Conservation (phyloP, 768 basidiomycete genomes). For the Mycena venus region DNA sequence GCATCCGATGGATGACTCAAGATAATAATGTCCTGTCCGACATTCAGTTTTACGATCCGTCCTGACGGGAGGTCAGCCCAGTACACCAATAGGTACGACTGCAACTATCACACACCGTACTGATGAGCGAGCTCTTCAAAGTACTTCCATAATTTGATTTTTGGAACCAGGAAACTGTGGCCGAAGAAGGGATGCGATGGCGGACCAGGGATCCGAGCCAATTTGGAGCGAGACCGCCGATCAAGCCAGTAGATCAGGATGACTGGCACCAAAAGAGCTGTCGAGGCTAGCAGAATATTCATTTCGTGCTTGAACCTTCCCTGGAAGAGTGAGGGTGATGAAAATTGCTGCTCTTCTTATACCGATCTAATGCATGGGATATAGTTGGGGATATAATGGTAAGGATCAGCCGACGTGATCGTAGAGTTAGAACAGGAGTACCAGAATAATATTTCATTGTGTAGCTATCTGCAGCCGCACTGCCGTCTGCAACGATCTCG, state of each 20-base stretch:
- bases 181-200: neutral
- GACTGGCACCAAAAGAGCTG: neutral
- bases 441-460: too few relatives aligned
- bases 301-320: too few relatives aligned
- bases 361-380: too few relatives aligned
- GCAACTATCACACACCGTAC: neutral
- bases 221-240: too few relatives aligned
- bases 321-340: too few relatives aligned
- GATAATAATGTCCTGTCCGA: neutral
- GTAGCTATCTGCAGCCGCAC: too few relatives aligned
- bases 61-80: neutral
- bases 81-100: too few relatives aligned
- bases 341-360: too few relatives aligned
- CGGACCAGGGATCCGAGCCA: slow-evolving; percentile 1
- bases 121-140: neutral
- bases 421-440: too few relatives aligned
- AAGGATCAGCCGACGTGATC: too few relatives aligned
- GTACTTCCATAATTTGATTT: neutral
- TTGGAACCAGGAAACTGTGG: neutral
- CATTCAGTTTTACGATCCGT: neutral
- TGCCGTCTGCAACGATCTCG: too few relatives aligned
- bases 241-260: neutral
- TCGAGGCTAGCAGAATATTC: neutral
- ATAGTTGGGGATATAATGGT: too few relatives aligned
- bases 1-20: neutral